These are phyloP conservation scores for Colletotrichum orbiculare DNA, from an alignment of 2,329 filamentous ascomycete species.

Conservation along the genomic window DNA sequence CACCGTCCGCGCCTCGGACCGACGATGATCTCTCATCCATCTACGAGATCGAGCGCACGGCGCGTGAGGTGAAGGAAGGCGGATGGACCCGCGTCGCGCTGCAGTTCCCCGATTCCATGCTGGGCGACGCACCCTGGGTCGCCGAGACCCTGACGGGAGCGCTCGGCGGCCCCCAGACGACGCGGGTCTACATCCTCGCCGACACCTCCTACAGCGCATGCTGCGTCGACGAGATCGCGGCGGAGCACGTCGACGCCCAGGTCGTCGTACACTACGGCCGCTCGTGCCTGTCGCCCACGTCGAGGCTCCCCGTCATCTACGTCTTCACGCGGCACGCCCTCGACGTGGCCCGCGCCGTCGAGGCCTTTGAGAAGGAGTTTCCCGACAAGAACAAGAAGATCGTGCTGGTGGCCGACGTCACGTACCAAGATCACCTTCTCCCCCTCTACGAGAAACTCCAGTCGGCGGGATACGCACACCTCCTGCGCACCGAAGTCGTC, in stretches of 20 bases:
- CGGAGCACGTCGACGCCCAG: conserved; percentile 91
- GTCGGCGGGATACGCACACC: conserved; percentile 73
- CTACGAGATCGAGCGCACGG: conserved; percentile 88
- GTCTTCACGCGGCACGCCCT: conserved; percentile 84
- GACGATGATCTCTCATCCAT: conserved; percentile 79
- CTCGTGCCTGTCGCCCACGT: conserved; percentile 90
- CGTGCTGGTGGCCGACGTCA: conserved; percentile 89
- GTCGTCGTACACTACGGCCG: conserved; percentile 95
- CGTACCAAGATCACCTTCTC: conserved; percentile 80
- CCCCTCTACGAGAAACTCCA: conserved; percentile 65
- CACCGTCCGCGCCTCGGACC: conserved; percentile 47
- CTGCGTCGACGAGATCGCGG: conserved; percentile 96
- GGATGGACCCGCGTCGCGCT: conserved; percentile 83
- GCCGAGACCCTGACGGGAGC: conserved; percentile 68
- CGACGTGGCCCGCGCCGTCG: conserved; percentile 64
- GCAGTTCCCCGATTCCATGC: conserved; percentile 96
- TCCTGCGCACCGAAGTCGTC: conserved; percentile 77
- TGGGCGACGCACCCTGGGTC: conserved; percentile 85
- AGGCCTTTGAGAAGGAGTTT: conserved; percentile 77
- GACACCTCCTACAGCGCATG: conserved; percentile 98
- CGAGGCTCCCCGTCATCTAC: conserved; percentile 87
- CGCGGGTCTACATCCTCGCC: conserved; percentile 82
- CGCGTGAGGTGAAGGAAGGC: conserved; percentile 77
- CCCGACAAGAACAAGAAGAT: conserved; percentile 71
- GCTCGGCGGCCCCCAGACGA: conserved; percentile 41